Conservation (phyloP, 1,139 yeast species). For the Yarrowia galli region DNA sequence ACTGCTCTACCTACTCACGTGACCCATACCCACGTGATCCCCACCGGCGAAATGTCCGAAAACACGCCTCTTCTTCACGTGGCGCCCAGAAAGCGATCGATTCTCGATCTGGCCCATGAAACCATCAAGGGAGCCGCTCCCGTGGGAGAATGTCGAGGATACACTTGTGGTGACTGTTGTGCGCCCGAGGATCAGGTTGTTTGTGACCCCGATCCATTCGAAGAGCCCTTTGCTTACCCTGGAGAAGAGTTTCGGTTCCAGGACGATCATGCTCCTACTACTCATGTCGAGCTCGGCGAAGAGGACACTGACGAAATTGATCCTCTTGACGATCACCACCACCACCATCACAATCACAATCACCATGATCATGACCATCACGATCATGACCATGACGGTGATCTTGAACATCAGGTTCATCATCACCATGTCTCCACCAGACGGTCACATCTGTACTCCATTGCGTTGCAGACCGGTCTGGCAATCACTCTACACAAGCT, state of each 20-base stretch:
- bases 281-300: background rate
- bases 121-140: slow-evolving; percentile 48
- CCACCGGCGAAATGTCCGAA: slow-evolving; percentile 39
- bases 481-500: slow-evolving; percentile 89
- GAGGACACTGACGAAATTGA: background rate
- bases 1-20: background rate
- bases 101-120: slow-evolving; percentile 46
- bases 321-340: slow-evolving; percentile 15
- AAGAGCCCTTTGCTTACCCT: slow-evolving; percentile 23
- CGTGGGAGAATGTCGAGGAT: slow-evolving; percentile 63
- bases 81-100: slow-evolving; percentile 39
- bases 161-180: slow-evolving; percentile 56
- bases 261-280: slow-evolving; percentile 16
- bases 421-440: slow-evolving; percentile 86
- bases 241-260: slow-evolving; percentile 20
- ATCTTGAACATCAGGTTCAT: slow-evolving; percentile 54
- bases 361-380: slow-evolving; percentile 32
- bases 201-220: slow-evolving; percentile 36
- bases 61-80: slow-evolving; percentile 37
- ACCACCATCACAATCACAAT: slow-evolving; percentile 35
- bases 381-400: slow-evolving; percentile 26
- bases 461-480: slow-evolving; percentile 87
- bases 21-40: slow-evolving; percentile 11
- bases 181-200: slow-evolving; percentile 30
- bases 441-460: slow-evolving; percentile 74